Evolutionary conservation across 352 stramenopile species (phyloP), one percentile per base, ranked within the genome.

Genomic region (Pythium aquatile): DNA sequence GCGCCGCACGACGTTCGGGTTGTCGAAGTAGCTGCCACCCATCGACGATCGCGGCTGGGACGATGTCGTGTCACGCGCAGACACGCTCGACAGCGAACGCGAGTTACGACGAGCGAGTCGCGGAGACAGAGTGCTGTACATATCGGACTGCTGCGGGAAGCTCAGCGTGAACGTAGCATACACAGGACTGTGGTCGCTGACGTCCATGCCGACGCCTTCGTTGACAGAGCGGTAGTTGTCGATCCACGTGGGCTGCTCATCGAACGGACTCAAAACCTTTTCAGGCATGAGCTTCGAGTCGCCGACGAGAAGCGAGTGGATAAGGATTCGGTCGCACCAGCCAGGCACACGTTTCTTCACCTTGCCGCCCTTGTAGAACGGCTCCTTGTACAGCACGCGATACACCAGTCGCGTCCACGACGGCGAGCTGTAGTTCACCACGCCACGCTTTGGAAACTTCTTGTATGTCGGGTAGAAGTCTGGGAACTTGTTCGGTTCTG

Each of bases 381-480:
- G 84, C 48, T 96, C 89, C 63, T 96, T 96, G 74, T 94, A 94
- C 9, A 91, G 65, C 51, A 90, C 77, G 8, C 83, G 78, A 57
- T 92, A 97, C 16, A 93, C 82, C 2, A 87, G 73, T 8, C 82
- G 79, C 16, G 83, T 76, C 88, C 88, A 97, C 28, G 81, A 73
- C 5, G 83, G 70, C 40, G 81, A 62, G 40, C 57, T 65, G 54
- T 90, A 82, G 71, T 92, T 86, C 57, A 93, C 77, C 17, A 72
- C 52, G 2, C 81, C 77, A 13, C 85, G 85, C 57, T 88, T 86
- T 3, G 86, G 83, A 17, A 93, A 88, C 52, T 95, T 95, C 56
- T 95, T 95, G 75, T 97, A 97, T 14, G 88, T 97, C 17, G 88
- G 88, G 44, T 93, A 95, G 59, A 97, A 97, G 51, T 96, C 81